These are phyloP conservation scores for Podospora didyma DNA, from an alignment of 495 filamentous ascomycete genomes.

Conservation along the genomic window DNA sequence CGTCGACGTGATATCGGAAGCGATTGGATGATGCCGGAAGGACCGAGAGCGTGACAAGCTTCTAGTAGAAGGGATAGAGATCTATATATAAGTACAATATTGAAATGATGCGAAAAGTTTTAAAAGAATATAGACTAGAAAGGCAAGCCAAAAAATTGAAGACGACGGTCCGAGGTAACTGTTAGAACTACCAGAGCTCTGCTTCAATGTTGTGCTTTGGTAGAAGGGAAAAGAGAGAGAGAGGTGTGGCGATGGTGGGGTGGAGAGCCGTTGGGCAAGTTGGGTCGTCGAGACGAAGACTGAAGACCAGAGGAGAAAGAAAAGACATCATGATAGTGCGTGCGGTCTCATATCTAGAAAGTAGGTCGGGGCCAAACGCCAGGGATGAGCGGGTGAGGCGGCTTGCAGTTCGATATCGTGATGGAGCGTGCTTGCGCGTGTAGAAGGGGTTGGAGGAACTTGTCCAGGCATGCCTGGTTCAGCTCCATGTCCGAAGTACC, in stretches of 20 bases:
- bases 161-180: conserved; percentile 23
- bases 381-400: conserved; percentile 2
- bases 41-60: background rate
- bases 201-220: conserved; percentile 32
- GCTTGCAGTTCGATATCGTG: conserved; percentile 14
- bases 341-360: conserved; percentile 22
- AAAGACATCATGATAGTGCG: conserved; percentile 2
- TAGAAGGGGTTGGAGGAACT: background rate
- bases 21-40: conserved; percentile 1
- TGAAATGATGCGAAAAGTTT: background rate
- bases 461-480: background rate
- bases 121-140: conserved; percentile 6
- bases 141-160: conserved; percentile 9
- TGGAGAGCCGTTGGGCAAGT: background rate
- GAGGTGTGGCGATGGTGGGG: conserved; percentile 13
- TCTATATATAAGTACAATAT: background rate
- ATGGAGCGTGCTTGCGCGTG: conserved; percentile 7
- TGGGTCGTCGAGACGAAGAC: conserved; percentile 42
- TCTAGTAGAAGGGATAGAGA: background rate
- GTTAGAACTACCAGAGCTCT: conserved; percentile 53
- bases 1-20: background rate
- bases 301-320: conserved; percentile 29
- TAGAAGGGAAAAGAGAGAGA: conserved; percentile 16
- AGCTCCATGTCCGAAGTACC: background rate
- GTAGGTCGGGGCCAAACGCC: background rate